Percentiles rank a stretch among this genome's conserved stretches.
Evolutionary conservation across 208 protist species (phyloP).

Genomic region (Perkinsela sp.): DNA sequence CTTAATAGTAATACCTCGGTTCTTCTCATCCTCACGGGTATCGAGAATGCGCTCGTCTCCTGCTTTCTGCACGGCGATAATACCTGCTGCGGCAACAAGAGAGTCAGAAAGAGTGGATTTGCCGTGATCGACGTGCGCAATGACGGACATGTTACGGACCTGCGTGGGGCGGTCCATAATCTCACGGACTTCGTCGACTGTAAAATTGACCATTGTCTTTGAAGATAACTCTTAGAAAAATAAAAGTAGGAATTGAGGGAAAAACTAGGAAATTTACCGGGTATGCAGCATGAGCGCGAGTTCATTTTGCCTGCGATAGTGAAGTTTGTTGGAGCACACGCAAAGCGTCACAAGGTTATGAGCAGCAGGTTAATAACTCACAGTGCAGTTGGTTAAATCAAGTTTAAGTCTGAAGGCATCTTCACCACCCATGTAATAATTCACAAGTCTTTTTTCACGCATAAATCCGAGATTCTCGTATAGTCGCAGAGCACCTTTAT

Average conservation of each 20-base stretch:
- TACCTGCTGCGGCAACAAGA: conserved; percentile 73
- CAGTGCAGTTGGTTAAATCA: no score
- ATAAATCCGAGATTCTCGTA: conserved; percentile 86
- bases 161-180: conserved; percentile 32
- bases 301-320: no score
- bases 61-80: conserved; percentile 58
- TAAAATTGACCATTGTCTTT: conserved; percentile 51
- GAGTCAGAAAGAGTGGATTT: conserved; percentile 85
- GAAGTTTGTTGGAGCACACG: no score
- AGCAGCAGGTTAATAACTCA: no score
- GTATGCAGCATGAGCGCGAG: no score
- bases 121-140: conserved; percentile 35
- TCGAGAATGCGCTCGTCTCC: conserved; percentile 35
- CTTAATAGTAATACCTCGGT: conserved; percentile 98
- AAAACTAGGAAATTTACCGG: no score
- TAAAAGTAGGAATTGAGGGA: no score
- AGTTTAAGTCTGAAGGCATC: background rate
- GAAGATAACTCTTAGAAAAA: no score
- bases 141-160: conserved; percentile 44
- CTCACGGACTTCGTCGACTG: conserved; percentile 28
- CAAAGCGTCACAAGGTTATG: no score
- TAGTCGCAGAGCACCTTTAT: conserved; percentile 58
- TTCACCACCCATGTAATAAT: background rate
- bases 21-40: conserved; percentile 52
- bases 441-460: background rate